Evolutionary conservation across 2,329 filamentous ascomycete genomes (phyloP), one percentile per base, ranked within the genome.

Genomic region (Madurella fahalii): DNA sequence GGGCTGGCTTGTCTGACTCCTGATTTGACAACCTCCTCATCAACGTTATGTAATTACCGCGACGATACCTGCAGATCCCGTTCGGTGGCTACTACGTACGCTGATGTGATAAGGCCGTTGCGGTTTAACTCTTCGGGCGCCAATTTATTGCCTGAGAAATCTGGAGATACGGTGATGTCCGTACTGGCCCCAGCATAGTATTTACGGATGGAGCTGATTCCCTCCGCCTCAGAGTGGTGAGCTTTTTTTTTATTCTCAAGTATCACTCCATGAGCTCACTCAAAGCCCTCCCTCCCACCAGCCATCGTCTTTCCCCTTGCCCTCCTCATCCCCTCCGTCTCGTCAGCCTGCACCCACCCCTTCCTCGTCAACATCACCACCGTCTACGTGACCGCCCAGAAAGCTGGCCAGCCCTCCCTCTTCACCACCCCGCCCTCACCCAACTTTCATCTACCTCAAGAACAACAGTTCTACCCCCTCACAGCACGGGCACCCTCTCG

Each of bases 381-480:
- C 5, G 18, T 39, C 20, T 61, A 62, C 40, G 25, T 60, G 4
- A 44, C 55, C 2, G 59, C 61, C n/a, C 60, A 61, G 39, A 42
- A 12, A 4, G 20, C 50, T 16, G 58, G 61, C 32, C 18, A 61
- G 12, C 39, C 53, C 4, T 37, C 47, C 34, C 50, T 52, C 5
- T 37, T 53, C 30, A 39, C 44, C 30, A 53, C 56, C 13, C 16
- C 31, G 8, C 16, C 50, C n/a, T 34, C 50, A 30, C 37, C 54
- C 17, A 58, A 54, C 48, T 15, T 15, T 56, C n/a, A 50, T 49
- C 47, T 60, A 60, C 46, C 30, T 52, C 16, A 56, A 60, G 37
- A 62, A 57, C 41, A 55, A 59, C 43, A 13, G 40, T 8, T 8
- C 46, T 53, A 15, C n/a, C 25, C 30, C 2, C 31, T 34, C 51